Evolutionary conservation across 1,139 yeast genomes (phyloP), one percentile per base, ranked within the genome.

Genomic region (Candida sanyaensis): DNA sequence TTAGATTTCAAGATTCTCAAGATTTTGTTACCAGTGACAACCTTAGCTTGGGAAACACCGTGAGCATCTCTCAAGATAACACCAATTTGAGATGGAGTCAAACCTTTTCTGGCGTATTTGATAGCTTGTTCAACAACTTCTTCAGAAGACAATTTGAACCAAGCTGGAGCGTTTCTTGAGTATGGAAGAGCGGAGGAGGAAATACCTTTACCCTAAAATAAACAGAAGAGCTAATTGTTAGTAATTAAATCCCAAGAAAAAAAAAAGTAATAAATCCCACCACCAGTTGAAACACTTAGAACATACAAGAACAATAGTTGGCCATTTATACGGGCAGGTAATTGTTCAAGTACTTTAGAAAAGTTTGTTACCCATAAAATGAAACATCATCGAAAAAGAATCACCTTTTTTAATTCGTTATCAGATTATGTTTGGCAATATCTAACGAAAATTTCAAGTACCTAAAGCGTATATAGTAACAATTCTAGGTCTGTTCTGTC

Each of bases 31-130:
- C 98, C 98, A 65, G 99, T 93, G 80, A 90, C 91, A 73, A 92
- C 86, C 82, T 86, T 91, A 69, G 97, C 80, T 81, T 92, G 97
- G 74, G 97, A 86, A 69, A 93, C 98, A 81, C 99, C 99, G 83
- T 95, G 99, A 68, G 98, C 96, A 81, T 93, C 99, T 86, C 99
- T 92, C 78, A 93, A 90, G 71, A 91, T 80, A 71, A 93, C 99
- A 88, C 99, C 99, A 65, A 93, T 93, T 80, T 91, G 96, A 68
- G 99, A 93, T 70, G 99, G 99, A 66, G 98, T 90, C 77, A 91
- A 82, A 90, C 99, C 99, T 87, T 93, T 93, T 84, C 97, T 91
- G 74, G 99, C 99, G 84, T 91, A 90, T 88, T 93, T 95, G 92
- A 87, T 78, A 81, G 92, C 86, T 83, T 91, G 97, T 82, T 95